Conservation (phyloP, 2,329 filamentous ascomycete genomes). For the Fonsecaea erecta region DNA sequence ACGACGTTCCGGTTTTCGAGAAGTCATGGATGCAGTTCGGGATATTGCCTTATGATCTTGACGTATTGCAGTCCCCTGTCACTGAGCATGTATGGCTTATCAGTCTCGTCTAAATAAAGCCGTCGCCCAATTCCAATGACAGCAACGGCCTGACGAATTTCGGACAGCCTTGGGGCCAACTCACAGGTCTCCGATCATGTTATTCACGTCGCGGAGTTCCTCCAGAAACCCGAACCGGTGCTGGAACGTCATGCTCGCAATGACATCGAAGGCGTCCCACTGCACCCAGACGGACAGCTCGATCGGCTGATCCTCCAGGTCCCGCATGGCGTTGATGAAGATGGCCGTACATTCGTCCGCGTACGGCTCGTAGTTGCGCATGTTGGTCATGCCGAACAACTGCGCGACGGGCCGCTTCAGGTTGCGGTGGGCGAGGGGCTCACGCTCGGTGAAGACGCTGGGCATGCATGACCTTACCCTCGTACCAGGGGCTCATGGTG, state of each 20-base stretch:
- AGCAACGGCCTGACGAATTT: background rate
- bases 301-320: conserved; percentile 20
- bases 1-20: conserved; percentile 14
- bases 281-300: conserved; percentile 64
- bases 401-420: conserved; percentile 46
- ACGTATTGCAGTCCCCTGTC: conserved; percentile 19
- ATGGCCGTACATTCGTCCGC: conserved; percentile 44
- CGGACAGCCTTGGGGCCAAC: background rate
- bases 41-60: conserved; percentile 25
- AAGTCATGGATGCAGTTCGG: conserved; percentile 17
- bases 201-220: conserved; percentile 71
- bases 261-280: conserved; percentile 81
- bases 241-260: conserved; percentile 45
- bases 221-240: conserved; percentile 77
- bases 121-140: no score
- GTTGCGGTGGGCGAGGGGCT: conserved; percentile 18
- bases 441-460: conserved; percentile 25
- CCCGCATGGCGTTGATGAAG: conserved; percentile 22
- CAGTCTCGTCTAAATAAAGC: no score
- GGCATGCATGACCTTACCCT: conserved; percentile 21
- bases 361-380: conserved; percentile 55
- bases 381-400: conserved; percentile 54
- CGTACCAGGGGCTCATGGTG: conserved; percentile 10
- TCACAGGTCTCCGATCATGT: conserved; percentile 25
- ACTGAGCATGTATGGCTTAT: no score